Conservation (phyloP, 441 rosid species). For the Gossypium davidsonii region DNA sequence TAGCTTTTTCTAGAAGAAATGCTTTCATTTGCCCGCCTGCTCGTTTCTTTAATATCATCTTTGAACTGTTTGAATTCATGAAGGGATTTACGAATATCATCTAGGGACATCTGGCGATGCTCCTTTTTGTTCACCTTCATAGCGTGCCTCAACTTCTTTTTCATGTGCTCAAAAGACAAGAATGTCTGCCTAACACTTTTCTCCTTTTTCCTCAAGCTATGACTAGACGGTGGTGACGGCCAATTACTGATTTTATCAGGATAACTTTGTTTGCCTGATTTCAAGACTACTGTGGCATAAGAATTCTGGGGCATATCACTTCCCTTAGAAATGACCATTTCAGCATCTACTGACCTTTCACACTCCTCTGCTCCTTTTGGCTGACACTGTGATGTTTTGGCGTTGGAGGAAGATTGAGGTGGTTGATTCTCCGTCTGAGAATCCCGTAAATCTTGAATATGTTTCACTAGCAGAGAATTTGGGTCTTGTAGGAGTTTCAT, state of each 20-base stretch:
- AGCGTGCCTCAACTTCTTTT: slow-evolving; percentile 52
- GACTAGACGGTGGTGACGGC: slow-evolving; percentile 20
- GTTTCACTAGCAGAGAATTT: slow-evolving; percentile 48
- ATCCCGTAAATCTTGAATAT: slow-evolving; percentile 43
- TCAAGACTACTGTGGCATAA: slow-evolving; percentile 44
- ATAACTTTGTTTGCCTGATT: slow-evolving; percentile 38
- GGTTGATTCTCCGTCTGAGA: slow-evolving; percentile 25
- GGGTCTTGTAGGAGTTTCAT: slow-evolving; percentile 69
- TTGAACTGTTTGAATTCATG: background rate
- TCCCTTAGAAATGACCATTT: background rate
- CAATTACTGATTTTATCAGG: slow-evolving; percentile 14
- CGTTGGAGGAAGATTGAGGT: slow-evolving; percentile 15
- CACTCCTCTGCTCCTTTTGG: slow-evolving; percentile 10
- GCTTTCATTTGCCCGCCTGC: slow-evolving; percentile 15
- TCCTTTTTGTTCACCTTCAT: slow-evolving; percentile 38
- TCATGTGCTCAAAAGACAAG: slow-evolving; percentile 48
- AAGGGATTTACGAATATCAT: slow-evolving; percentile 12
- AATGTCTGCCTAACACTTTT: slow-evolving; percentile 28
- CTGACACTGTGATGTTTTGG: slow-evolving; percentile 13
- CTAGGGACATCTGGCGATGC: slow-evolving; percentile 15
- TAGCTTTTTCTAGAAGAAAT: slow-evolving; percentile 15
- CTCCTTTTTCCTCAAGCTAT: slow-evolving; percentile 20
- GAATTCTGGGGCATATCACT: slow-evolving; percentile 2
- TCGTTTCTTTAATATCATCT: slow-evolving; percentile 21
- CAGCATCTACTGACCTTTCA: slow-evolving; percentile 3